phyloP scores from a whole-genome alignment of 495 filamentous ascomycete species.

The Penicillium paradoxum region DNA sequence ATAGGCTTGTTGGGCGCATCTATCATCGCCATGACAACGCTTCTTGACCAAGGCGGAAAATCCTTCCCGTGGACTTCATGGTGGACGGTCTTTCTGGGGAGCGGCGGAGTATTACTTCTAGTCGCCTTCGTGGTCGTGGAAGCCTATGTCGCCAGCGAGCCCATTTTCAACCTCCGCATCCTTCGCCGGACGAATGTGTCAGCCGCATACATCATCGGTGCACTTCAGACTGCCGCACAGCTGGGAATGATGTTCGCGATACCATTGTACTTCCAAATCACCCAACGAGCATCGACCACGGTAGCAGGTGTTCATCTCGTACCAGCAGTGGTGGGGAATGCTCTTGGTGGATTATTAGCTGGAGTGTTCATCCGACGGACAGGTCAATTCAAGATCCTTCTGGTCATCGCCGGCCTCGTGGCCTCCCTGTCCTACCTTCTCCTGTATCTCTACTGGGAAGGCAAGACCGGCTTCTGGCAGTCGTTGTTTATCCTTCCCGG shows the following conservation, averaged over 20 bases:
- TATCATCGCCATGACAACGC: slow-evolving; percentile 46
- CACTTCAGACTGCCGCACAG: slow-evolving; percentile 54
- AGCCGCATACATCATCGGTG: slow-evolving; percentile 48
- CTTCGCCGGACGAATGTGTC: slow-evolving; percentile 51
- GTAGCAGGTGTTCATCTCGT: slow-evolving; percentile 57
- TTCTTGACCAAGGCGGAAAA: slow-evolving; percentile 57
- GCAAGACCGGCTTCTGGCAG: slow-evolving; percentile 54
- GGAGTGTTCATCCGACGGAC: slow-evolving; percentile 55
- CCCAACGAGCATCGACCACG: slow-evolving; percentile 48
- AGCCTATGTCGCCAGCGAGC: slow-evolving; percentile 48
- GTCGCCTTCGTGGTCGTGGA: slow-evolving; percentile 49
- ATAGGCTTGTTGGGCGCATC: slow-evolving; percentile 44
- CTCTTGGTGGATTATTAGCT: slow-evolving; percentile 55
- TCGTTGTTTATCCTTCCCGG: slow-evolving; percentile 60
- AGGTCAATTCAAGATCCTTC: slow-evolving; percentile 54
- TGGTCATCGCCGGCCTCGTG: slow-evolving; percentile 46
- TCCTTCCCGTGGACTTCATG: slow-evolving; percentile 53
- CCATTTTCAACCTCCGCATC: slow-evolving; percentile 58
- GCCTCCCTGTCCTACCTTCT: slow-evolving; percentile 50
- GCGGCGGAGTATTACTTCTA: slow-evolving; percentile 28
- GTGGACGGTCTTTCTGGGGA: slow-evolving; percentile 16
- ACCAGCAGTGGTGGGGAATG: slow-evolving; percentile 62
- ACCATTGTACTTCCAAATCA: slow-evolving; percentile 69
- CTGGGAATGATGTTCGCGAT: slow-evolving; percentile 48
- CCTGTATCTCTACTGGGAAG: slow-evolving; percentile 57